A percentile compares a stretch with the other conserved stretches of the same genome.
Evolutionary conservation across 2,329 filamentous ascomycete species (phyloP).

Genomic region (Stenocarpella maydis): DNA sequence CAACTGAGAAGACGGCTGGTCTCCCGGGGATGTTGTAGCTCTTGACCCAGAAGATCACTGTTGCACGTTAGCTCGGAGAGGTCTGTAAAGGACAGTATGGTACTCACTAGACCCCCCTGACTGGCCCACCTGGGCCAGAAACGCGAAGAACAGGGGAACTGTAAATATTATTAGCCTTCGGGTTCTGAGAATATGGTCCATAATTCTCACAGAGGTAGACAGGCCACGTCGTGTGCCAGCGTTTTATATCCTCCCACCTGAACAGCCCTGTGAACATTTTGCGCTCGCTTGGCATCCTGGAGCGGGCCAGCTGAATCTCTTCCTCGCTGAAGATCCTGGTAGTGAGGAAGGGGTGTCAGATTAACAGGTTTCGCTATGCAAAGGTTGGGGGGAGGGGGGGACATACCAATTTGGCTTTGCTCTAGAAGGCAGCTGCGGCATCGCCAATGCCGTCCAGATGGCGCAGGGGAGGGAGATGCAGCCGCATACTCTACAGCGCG

Average conservation of each 20-base stretch:
- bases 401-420: slow-evolving; percentile 8
- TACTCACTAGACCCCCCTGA: slow-evolving; percentile 4
- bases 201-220: slow-evolving; percentile 38
- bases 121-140: background rate
- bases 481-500: background rate
- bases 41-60: slow-evolving; percentile 22
- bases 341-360: background rate
- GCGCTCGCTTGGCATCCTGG: slow-evolving; percentile 34
- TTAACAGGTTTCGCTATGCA: too few relatives aligned
- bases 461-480: background rate
- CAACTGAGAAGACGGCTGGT: background rate
- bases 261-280: slow-evolving; percentile 41
- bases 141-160: slow-evolving; percentile 3
- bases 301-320: background rate
- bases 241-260: slow-evolving; percentile 43
- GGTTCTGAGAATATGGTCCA: fast-evolving
- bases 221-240: slow-evolving; percentile 44
- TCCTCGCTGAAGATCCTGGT: slow-evolving; percentile 3
- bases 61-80: background rate
- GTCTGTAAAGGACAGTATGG: too few relatives aligned
- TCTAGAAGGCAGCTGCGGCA: slow-evolving; percentile 4
- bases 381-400: background rate
- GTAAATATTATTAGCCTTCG: too few relatives aligned
- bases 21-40: background rate
- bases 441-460: background rate